Percentiles rank a stretch among this genome's conserved stretches.
phyloP scores from a whole-genome alignment of 1,139 yeast genomes.

The Protomyces pachydermus region DNA sequence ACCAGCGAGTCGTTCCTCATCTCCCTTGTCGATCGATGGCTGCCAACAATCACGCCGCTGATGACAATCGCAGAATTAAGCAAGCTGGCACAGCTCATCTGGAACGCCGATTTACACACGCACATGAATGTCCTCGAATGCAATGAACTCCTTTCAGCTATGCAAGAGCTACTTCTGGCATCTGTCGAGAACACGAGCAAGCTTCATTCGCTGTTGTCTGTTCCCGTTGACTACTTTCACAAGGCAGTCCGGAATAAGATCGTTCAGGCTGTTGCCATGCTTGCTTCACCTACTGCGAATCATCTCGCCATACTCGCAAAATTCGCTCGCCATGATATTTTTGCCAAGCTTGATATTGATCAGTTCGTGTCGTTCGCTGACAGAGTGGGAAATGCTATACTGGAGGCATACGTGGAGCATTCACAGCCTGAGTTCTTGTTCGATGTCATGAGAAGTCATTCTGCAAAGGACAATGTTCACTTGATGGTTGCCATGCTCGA shows the following conservation, averaged over 20 bases:
- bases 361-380: background rate
- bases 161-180: conserved; percentile 1
- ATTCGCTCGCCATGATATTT: conserved; percentile 6
- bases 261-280: background rate
- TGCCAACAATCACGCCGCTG: background rate
- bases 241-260: conserved; percentile 1
- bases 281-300: too few species aligned
- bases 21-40: background rate
- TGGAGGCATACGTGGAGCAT: background rate
- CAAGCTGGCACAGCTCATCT: background rate
- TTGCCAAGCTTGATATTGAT: background rate
- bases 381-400: background rate
- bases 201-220: background rate
- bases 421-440: background rate
- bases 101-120: background rate
- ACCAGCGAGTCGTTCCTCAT: background rate
- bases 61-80: background rate
- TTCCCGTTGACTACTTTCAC: conserved; percentile 13
- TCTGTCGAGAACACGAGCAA: background rate
- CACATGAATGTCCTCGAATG: background rate
- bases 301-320: background rate
- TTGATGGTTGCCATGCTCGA: background rate
- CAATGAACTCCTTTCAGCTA: background rate
- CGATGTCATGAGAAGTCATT: background rate
- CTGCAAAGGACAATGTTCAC: background rate